Conservation (phyloP, 306 rosid genomes). For the Cucurbita argyrosperma region DNA sequence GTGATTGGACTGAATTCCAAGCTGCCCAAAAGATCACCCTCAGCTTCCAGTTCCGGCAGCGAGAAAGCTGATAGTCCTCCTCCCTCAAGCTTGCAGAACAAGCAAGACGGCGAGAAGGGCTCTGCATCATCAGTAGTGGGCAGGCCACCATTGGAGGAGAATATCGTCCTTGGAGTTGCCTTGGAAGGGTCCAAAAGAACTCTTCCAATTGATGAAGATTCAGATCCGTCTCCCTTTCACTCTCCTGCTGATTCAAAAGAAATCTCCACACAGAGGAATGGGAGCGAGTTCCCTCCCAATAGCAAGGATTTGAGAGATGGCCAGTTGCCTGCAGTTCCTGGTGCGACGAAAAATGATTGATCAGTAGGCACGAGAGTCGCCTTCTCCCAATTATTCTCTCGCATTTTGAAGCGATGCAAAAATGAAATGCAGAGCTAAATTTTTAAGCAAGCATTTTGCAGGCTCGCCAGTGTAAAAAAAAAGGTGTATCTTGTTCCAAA, state of each 20-base stretch:
- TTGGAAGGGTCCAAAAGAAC: conserved; percentile 92
- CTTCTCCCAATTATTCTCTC: conserved; percentile 7
- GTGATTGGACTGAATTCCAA: conserved; percentile 16
- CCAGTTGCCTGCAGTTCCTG: conserved; percentile 28
- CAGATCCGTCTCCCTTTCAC: neutral
- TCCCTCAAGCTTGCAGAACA: conserved; percentile 25
- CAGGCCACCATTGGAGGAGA: conserved; percentile 58
- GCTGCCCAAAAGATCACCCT: conserved; percentile 20
- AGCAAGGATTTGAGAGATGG: conserved; percentile 51
- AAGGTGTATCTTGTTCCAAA: too few relatives aligned
- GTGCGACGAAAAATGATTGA: conserved; percentile 25
- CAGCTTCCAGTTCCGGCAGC: conserved; percentile 16
- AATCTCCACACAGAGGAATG: conserved; percentile 35
- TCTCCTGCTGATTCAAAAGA: conserved; percentile 29
- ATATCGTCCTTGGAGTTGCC: conserved; percentile 86
- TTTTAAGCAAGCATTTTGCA: conserved; percentile 49
- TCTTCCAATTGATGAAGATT: conserved; percentile 75
- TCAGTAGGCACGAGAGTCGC: neutral
- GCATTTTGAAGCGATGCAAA: conserved; percentile 7
- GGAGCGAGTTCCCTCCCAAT: conserved; percentile 16
- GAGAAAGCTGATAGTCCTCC: conserved; percentile 27
- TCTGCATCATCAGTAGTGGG: conserved; percentile 17
- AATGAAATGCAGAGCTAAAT: conserved; percentile 36
- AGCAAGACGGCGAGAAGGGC: conserved; percentile 49
- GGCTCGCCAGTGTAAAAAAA: conserved; percentile 9